Evolutionary conservation across 2,329 filamentous ascomycete genomes (phyloP), one percentile per base, ranked within the genome.

Genomic region (Arthrobotrys pseudoclavata): DNA sequence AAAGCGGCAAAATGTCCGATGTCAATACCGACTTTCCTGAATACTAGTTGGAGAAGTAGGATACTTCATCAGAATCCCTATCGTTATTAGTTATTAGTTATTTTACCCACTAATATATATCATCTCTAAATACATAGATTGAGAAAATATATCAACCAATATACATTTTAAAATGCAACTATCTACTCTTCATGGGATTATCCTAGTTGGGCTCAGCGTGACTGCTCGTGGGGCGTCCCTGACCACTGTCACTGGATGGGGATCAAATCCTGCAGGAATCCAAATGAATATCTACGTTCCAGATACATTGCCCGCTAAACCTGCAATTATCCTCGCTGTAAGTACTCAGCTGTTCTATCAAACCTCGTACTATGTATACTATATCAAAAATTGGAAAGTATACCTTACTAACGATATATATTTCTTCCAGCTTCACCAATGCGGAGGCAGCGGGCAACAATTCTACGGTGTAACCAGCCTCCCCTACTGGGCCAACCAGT

Each of bases 231-330:
- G 26, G 4, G 70, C 70, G 3, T 68, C 70, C 12, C 34, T 76
- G 6, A 60, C 62, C 12, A 48, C 37, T 12, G 64, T 76, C 24
- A 83, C 82, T 4, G 80, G 82, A 78, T 86, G 85, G 68, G 85
- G 85, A 9, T 80, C 81, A 5, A 88, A 88, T 69, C 84, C 85
- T 6, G 85, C 85, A 20, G 85, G 86, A 26, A 86, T 86, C 6
- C 83, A 83, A 9, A 88, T 89, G 82, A 87, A 86, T 83, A 87
- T 89, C 69, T 86, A 86, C 71, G 85, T 86, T 9, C 79, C 79
- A 7, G 71, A 69, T 13, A 52, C 55, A 47, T 55, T 83, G 10
- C 80, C 81, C 10, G 53, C 79, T 13, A 82, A 79, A 4, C 82
- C 82, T 13, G 69, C 81, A 9, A 52, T 83, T 26, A 79, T 83